These are phyloP conservation scores for Oidiodendron maius DNA, from an alignment of 495 filamentous ascomycete species.

Conservation along the genomic window DNA sequence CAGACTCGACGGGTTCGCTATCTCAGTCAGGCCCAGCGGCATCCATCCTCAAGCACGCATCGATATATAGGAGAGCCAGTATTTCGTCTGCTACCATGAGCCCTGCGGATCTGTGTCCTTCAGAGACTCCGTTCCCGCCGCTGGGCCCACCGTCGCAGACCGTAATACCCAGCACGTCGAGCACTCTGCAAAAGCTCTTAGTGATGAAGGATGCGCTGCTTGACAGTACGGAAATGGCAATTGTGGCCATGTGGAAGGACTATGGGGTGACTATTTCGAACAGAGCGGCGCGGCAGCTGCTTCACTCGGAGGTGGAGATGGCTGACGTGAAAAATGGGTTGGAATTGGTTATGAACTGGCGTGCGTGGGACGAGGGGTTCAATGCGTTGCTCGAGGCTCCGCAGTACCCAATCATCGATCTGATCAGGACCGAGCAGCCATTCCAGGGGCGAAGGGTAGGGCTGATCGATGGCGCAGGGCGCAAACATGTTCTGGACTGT, in stretches of 20 bases:
- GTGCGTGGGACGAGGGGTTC: conserved; percentile 58
- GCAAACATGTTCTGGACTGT: conserved; percentile 48
- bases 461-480: conserved; percentile 40
- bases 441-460: conserved; percentile 53
- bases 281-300: conserved; percentile 49
- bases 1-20: too few relatives aligned
- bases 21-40: too few relatives aligned
- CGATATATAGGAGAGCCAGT: conserved; percentile 25
- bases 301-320: conserved; percentile 34
- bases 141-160: conserved; percentile 49
- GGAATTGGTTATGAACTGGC: conserved; percentile 47
- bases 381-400: conserved; percentile 41
- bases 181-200: conserved; percentile 56
- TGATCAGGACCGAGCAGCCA: conserved; percentile 47
- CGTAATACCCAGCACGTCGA: conserved; percentile 43
- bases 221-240: conserved; percentile 59
- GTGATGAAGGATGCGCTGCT: conserved; percentile 67
- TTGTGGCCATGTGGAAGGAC: conserved; percentile 69
- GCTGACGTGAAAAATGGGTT: conserved; percentile 37
- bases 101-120: conserved; percentile 36
- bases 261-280: conserved; percentile 60
- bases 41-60: conserved; percentile 28
- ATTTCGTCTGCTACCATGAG: conserved; percentile 33
- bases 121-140: conserved; percentile 50
- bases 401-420: conserved; percentile 55